phyloP scores from a whole-genome alignment of 768 basidiomycete genomes.

The Fomitopsis pulvina region DNA sequence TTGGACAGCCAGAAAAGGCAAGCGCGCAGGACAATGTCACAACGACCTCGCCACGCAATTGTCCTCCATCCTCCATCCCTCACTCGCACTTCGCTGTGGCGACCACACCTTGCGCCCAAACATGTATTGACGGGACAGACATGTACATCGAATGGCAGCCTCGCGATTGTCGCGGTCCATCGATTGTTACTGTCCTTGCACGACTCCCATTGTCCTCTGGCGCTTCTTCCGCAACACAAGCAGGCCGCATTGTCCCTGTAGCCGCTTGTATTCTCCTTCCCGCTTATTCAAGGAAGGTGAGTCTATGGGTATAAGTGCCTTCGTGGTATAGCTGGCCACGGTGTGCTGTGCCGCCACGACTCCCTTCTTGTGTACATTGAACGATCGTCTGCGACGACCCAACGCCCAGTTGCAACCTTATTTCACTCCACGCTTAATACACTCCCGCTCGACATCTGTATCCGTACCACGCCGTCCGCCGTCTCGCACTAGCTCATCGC shows the following conservation, averaged over 20 bases:
- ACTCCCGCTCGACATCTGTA: background rate
- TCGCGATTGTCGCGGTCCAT: too few species aligned
- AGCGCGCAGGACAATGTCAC: background rate
- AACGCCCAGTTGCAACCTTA: background rate
- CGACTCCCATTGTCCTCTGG: background rate
- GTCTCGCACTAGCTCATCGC: background rate
- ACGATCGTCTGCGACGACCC: constrained; percentile 7
- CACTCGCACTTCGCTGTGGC: background rate
- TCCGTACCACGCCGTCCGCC: background rate
- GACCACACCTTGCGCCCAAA: background rate
- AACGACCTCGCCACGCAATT: background rate
- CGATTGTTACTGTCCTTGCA: background rate
- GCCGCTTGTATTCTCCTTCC: background rate
- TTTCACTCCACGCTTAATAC: background rate
- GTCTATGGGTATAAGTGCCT: background rate
- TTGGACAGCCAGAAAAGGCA: background rate
- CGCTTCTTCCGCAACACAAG: background rate
- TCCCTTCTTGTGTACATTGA: background rate
- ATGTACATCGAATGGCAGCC: too few species aligned
- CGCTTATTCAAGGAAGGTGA: background rate
- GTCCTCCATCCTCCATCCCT: background rate
- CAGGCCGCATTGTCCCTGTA: background rate
- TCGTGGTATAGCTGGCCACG: background rate
- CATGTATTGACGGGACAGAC: too few species aligned
- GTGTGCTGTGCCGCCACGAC: background rate